phyloP scores from a whole-genome alignment of 352 stramenopile genomes.

The Pythium graminicola region DNA sequence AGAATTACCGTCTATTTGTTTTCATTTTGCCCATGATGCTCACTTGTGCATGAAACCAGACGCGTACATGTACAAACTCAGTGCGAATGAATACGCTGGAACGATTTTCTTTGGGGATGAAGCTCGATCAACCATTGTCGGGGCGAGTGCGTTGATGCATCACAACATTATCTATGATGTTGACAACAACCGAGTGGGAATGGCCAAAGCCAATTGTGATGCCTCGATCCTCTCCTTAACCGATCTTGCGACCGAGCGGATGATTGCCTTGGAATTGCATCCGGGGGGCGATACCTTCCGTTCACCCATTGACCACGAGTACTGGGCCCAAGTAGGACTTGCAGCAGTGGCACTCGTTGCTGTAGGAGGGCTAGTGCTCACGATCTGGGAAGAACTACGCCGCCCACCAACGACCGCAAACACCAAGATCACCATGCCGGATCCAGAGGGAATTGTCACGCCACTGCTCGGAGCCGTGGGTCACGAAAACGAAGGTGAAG shows the following conservation, averaged over 20 bases:
- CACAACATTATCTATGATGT: constrained; percentile 81
- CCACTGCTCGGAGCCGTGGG: too few species aligned
- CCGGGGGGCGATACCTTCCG: constrained; percentile 57
- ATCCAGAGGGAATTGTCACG: too few species aligned
- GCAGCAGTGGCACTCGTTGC: constrained; percentile 34
- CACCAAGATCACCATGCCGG: too few species aligned
- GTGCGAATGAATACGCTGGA: constrained; percentile 36
- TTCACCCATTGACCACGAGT: constrained; percentile 27
- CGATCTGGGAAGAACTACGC: constrained; percentile 38
- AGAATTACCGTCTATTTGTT: constrained; percentile 53
- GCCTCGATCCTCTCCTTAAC: background rate
- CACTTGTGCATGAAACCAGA: constrained; percentile 44
- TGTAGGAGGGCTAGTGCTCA: constrained; percentile 41
- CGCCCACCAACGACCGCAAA: background rate
- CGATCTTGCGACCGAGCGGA: constrained; percentile 15
- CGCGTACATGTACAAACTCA: constrained; percentile 45
- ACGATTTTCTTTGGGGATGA: constrained; percentile 64
- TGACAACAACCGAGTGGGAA: constrained; percentile 60
- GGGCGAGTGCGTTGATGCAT: constrained; percentile 50
- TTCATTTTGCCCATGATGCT: constrained; percentile 56
- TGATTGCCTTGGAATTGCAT: constrained; percentile 46
- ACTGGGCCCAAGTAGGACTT: constrained; percentile 40
- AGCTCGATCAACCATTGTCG: constrained; percentile 65
- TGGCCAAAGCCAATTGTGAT: constrained; percentile 53
- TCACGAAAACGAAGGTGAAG: constrained; percentile 10